A percentile compares a stretch with the other conserved stretches of the same genome.
Evolutionary conservation across 2,329 filamentous ascomycete genomes (phyloP).

Genomic region (Colletotrichum sp.): DNA sequence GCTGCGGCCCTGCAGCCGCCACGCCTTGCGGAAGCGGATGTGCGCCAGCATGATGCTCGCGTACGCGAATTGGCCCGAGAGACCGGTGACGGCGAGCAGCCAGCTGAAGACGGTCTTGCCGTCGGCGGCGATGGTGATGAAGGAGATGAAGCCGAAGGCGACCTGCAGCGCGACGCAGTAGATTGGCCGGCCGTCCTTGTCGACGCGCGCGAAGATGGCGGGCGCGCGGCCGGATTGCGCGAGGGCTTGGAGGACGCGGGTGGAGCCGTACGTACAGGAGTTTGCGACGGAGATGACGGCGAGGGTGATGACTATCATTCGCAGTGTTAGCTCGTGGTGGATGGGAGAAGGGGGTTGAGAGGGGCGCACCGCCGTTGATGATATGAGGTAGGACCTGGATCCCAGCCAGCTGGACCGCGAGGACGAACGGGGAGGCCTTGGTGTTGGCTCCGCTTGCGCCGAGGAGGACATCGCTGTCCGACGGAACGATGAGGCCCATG

Average conservation of each 20-base stretch:
- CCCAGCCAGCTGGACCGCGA: slow-evolving; percentile 70
- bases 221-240: slow-evolving; percentile 75
- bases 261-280: slow-evolving; percentile 78
- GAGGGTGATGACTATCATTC: slow-evolving; percentile 57
- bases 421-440: slow-evolving; percentile 70
- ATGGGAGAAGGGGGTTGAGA: too few species aligned
- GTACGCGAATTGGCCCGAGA: slow-evolving; percentile 52
- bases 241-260: slow-evolving; percentile 74
- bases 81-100: slow-evolving; percentile 71
- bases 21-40: slow-evolving; percentile 85
- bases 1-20: slow-evolving; percentile 69
- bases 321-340: not conserved
- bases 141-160: slow-evolving; percentile 69
- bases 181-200: slow-evolving; percentile 73
- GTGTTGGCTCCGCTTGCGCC: slow-evolving; percentile 53
- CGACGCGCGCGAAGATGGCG: slow-evolving; percentile 71
- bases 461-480: slow-evolving; percentile 63
- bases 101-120: slow-evolving; percentile 47
- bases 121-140: slow-evolving; percentile 63
- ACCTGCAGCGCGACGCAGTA: slow-evolving; percentile 68
- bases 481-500: slow-evolving; percentile 78
- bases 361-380: slow-evolving; percentile 64
- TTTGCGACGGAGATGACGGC: slow-evolving; percentile 82
- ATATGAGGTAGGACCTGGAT: slow-evolving; percentile 70
- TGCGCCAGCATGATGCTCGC: slow-evolving; percentile 47